phyloP scores from a whole-genome alignment of 306 rosid genomes.

The Canavalia gladiata region DNA sequence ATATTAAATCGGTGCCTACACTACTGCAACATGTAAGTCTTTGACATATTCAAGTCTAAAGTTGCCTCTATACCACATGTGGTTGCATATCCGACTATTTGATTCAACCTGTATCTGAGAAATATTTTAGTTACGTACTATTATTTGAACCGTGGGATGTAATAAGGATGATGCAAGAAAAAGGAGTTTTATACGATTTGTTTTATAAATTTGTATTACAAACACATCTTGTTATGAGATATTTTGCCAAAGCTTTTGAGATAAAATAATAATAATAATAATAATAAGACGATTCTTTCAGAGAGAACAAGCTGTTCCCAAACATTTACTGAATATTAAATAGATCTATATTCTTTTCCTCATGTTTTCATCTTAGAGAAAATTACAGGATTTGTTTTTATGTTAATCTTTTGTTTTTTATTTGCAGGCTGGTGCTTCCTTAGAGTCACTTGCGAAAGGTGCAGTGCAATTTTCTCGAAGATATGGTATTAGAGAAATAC shows the following conservation, averaged over 20 bases:
- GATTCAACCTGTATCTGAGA: background rate
- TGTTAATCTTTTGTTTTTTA: conserved; percentile 40
- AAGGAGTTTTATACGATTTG: too few relatives aligned
- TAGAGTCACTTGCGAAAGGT: conserved; percentile 98
- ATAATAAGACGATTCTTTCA: background rate
- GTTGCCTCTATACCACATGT: background rate
- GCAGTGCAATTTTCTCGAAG: conserved; percentile 91
- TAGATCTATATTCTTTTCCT: background rate
- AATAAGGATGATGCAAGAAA: too few relatives aligned
- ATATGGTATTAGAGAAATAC: conserved; percentile 75
- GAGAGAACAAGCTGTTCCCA: background rate
- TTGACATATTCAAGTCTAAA: background rate
- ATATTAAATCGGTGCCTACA: background rate
- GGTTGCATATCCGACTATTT: background rate
- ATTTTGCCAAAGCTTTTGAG: too few relatives aligned
- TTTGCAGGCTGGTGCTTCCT: conserved; percentile 93
- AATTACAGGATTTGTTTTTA: conserved; percentile 27
- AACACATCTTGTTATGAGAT: too few relatives aligned
- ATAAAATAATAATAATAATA: too few relatives aligned
- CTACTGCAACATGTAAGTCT: background rate
- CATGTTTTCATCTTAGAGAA: conserved; percentile 1
- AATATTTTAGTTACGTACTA: too few relatives aligned
- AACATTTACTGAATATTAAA: background rate
- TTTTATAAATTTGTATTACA: too few relatives aligned
- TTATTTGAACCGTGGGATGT: too few relatives aligned